Evolutionary conservation across 2,329 filamentous ascomycete genomes (phyloP), one percentile per base, ranked within the genome.

Genomic region (Colletotrichum horii): DNA sequence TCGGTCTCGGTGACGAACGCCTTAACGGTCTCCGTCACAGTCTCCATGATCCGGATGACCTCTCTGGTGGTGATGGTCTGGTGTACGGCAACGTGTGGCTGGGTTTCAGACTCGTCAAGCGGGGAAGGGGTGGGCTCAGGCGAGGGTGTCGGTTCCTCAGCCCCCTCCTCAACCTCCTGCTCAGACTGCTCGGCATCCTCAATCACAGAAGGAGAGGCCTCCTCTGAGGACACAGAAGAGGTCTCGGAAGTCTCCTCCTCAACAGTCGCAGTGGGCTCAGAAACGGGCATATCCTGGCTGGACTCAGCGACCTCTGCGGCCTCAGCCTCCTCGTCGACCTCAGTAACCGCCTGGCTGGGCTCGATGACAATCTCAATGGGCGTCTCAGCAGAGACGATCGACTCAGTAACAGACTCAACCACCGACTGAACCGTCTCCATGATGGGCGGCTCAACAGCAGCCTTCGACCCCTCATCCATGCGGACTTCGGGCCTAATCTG

Each of bases 21-120:
- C 68, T 77, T 77, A 66, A 75, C 69, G 4, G 77, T 77, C 78
- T 83, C 75, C 2, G 82, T 83, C n/a, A 83, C 79, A 3, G 81
- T 84, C 76, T 85, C 82, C 12, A 85, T 79, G 8, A 86, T 78
- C 4, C 80, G 80, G 14, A 85, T 80, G 0, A 82, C 76, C 64
- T 80, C 82, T 55, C 79, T 81, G 62, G 81, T 78, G 22, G 79
- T 80, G 19, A 82, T 78, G 1, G 78, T 81, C 66, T 83, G 79
- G 4, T 78, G 79, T 3, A 79, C 74, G 8, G 58, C 62, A 12
- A 36, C n/a, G 11, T 67, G 72, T 4, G 30, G 43, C 19, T 68
- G 67, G 24, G 61, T 30, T 4, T 69, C 34, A 9, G 28, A 24
- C 6, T 61, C 74, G 12, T 28, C 55, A 12, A 58, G 62, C 6